Conservation (phyloP, 257 asterid species). For the Phtheirospermum japonicum region DNA sequence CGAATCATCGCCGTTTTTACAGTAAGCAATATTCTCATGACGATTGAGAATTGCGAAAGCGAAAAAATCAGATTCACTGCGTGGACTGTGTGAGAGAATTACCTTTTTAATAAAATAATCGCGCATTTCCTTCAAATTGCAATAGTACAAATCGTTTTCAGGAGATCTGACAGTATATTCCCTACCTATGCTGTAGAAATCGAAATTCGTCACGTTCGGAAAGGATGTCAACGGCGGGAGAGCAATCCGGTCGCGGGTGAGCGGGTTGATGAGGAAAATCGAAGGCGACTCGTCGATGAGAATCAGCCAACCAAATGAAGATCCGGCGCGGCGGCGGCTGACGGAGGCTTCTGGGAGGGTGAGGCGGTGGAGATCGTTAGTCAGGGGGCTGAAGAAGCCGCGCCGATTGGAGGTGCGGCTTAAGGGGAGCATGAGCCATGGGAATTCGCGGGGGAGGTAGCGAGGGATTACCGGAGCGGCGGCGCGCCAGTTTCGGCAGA, state of each 20-base stretch:
- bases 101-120: slow-evolving; percentile 61
- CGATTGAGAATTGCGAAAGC: slow-evolving; percentile 55
- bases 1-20: slow-evolving; percentile 39
- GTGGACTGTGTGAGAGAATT: slow-evolving; percentile 57
- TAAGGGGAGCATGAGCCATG: slow-evolving; percentile 85
- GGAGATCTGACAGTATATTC: slow-evolving; percentile 53
- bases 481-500: slow-evolving; percentile 53
- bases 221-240: slow-evolving; percentile 65
- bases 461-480: slow-evolving; percentile 43
- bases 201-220: slow-evolving; percentile 55
- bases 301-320: slow-evolving; percentile 69
- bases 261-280: slow-evolving; percentile 65
- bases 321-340: slow-evolving; percentile 69
- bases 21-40: slow-evolving; percentile 54
- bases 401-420: slow-evolving; percentile 43
- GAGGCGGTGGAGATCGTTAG: slow-evolving; percentile 40
- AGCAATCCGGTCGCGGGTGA: slow-evolving; percentile 48
- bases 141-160: slow-evolving; percentile 27
- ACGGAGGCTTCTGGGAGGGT: slow-evolving; percentile 59
- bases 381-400: slow-evolving; percentile 48
- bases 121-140: slow-evolving; percentile 60
- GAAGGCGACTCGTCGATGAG: slow-evolving; percentile 71
- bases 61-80: slow-evolving; percentile 29
- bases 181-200: slow-evolving; percentile 55
- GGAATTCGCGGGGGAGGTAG: slow-evolving; percentile 69